Evolutionary conservation across 192 early-diverging fungal genomes (phyloP).

Genomic region (Linnemannia exigua): DNA sequence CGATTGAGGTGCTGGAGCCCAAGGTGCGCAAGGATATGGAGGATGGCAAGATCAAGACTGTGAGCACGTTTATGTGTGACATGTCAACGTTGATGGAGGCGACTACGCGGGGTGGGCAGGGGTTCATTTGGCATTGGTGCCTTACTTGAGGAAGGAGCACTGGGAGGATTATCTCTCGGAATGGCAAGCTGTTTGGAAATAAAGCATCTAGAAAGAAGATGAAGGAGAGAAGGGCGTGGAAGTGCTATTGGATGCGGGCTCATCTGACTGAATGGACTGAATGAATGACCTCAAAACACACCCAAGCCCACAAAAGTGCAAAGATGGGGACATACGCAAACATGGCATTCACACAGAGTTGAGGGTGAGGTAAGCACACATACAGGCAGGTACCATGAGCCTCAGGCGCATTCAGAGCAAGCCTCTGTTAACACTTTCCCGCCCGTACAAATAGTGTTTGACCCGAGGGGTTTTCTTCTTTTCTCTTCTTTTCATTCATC

Average conservation of each 20-base stretch:
- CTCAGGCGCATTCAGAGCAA: background rate
- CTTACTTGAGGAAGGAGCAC: no score
- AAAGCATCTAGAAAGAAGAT: background rate
- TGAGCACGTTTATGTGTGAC: slow-evolving; percentile 53
- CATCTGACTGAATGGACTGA: background rate
- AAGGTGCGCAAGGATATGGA: slow-evolving; percentile 52
- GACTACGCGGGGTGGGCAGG: slow-evolving; percentile 36
- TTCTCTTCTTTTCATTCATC: background rate
- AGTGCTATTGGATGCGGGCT: background rate
- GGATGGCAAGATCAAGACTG: slow-evolving; percentile 51
- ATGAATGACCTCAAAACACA: background rate
- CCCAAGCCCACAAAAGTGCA: background rate
- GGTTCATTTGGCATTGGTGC: slow-evolving; percentile 56
- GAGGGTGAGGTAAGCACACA: slow-evolving; percentile 4
- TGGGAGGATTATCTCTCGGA: background rate
- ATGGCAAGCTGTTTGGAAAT: background rate
- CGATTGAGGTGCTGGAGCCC: slow-evolving; percentile 50
- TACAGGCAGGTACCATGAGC: background rate
- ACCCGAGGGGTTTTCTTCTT: background rate
- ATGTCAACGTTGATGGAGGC: slow-evolving; percentile 49
- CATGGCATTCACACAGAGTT: no score
- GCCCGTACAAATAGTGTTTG: background rate
- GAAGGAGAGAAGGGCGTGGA: background rate
- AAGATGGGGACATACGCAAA: background rate
- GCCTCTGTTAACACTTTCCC: background rate